A percentile compares a stretch with the other conserved stretches of the same genome.
Evolutionary conservation across 2,329 filamentous ascomycete species (phyloP).

Genomic region (Harringtonia lauricola): DNA sequence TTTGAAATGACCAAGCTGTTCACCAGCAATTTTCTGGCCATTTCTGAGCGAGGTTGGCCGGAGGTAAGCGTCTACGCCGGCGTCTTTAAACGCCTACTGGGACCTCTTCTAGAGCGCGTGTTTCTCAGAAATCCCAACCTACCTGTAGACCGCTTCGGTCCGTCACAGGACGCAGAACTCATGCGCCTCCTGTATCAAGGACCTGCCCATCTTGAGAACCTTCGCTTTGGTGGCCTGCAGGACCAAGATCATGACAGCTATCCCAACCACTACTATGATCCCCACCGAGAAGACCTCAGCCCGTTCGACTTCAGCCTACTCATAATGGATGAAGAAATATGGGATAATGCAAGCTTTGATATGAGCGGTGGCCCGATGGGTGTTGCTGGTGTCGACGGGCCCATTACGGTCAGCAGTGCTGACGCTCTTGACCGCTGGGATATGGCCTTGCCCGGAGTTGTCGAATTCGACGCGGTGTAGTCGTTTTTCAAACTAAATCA

Average conservation of each 20-base stretch:
- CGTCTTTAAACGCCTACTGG: slow-evolving; percentile 14
- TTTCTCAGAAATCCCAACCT: slow-evolving; percentile 7
- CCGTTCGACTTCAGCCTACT: slow-evolving; percentile 9
- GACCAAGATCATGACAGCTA: neutral
- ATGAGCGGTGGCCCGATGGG: too few relatives aligned
- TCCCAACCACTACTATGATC: too few relatives aligned
- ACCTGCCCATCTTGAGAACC: slow-evolving; percentile 8
- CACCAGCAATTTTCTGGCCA: slow-evolving; percentile 19
- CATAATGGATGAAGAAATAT: slow-evolving; percentile 7
- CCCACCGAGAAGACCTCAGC: neutral
- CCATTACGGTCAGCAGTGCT: too few relatives aligned
- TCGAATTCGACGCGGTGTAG: too few relatives aligned
- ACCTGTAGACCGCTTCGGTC: slow-evolving; percentile 4
- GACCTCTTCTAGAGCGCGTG: slow-evolving; percentile 19
- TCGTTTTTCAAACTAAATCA: too few relatives aligned
- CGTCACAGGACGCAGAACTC: slow-evolving; percentile 11
- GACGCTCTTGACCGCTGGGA: too few relatives aligned
- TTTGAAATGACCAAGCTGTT: slow-evolving; percentile 22
- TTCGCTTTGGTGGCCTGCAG: slow-evolving; percentile 5
- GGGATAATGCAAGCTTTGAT: neutral
- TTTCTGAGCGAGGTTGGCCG: slow-evolving; percentile 20
- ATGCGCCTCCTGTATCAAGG: slow-evolving; percentile 10
- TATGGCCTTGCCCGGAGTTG: too few relatives aligned
- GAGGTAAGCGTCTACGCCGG: slow-evolving; percentile 19
- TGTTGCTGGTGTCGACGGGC: too few relatives aligned